These are phyloP conservation scores for Pontederia paniculata DNA, from an alignment of 176 grass and related monocot genomes.

Conservation along the genomic window DNA sequence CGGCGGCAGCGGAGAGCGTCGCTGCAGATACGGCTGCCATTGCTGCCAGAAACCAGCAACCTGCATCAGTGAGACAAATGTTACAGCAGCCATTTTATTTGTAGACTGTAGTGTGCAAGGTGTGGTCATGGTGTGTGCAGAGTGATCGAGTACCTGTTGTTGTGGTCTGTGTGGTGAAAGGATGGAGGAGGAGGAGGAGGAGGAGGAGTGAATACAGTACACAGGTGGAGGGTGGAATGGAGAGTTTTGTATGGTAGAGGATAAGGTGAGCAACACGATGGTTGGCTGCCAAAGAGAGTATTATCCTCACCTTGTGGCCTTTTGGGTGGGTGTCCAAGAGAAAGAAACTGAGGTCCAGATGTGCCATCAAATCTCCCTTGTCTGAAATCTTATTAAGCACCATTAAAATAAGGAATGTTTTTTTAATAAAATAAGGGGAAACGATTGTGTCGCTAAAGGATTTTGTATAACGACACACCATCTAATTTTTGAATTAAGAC, in stretches of 20 bases:
- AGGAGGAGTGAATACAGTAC: neutral
- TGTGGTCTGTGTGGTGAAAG: too few relatives aligned
- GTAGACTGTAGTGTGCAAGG: too few relatives aligned
- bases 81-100: neutral
- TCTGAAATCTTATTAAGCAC: too few relatives aligned
- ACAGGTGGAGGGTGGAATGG: constrained; percentile 3
- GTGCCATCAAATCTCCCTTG: too few relatives aligned
- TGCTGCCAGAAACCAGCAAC: neutral
- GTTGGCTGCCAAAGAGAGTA: constrained; percentile 40
- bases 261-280: constrained; percentile 61
- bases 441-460: too few relatives aligned
- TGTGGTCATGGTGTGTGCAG: too few relatives aligned
- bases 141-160: too few relatives aligned
- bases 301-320: constrained; percentile 24
- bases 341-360: constrained; percentile 1
- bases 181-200: too few relatives aligned
- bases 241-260: constrained; percentile 40
- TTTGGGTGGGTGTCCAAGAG: neutral
- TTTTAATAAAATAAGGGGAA: too few relatives aligned
- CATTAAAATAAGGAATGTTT: too few relatives aligned
- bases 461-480: neutral
- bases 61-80: neutral
- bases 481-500: neutral
- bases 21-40: constrained; percentile 66
- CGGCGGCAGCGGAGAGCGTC: constrained; percentile 5